A percentile compares a stretch with the other conserved stretches of the same genome.
These are phyloP conservation scores for Skeletonema grethae DNA, from an alignment of 108 stramenopile species.

Conservation along the genomic window DNA sequence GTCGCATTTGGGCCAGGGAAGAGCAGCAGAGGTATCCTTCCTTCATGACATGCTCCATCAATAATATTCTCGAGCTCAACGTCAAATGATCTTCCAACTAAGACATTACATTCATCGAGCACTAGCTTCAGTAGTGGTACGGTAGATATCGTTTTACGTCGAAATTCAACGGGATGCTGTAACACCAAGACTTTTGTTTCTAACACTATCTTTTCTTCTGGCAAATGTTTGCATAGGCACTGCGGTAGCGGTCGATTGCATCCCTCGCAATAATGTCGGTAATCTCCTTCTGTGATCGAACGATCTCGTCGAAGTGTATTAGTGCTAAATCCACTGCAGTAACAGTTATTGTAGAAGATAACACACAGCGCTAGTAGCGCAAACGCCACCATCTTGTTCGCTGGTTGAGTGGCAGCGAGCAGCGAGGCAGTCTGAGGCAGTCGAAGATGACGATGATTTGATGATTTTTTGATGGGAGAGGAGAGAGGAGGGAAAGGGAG, in stretches of 20 bases:
- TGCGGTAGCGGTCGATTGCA: constrained; percentile 35
- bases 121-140: constrained; percentile 54
- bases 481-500: no score
- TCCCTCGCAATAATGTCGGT: constrained; percentile 16
- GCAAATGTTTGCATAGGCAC: constrained; percentile 44
- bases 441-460: no score
- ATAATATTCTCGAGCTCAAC: constrained; percentile 10
- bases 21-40: constrained; percentile 40
- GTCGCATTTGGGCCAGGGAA: constrained; percentile 60
- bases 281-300: not conserved
- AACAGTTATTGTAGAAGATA: not conserved
- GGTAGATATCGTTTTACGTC: constrained; percentile 55
- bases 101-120: constrained; percentile 44
- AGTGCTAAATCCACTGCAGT: not conserved
- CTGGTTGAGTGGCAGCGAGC: no score
- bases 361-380: not conserved
- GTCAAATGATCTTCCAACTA: constrained; percentile 50
- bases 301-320: not conserved
- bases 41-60: constrained; percentile 4
- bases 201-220: constrained; percentile 23
- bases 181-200: constrained; percentile 50
- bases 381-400: not conserved
- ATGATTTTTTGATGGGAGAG: no score
- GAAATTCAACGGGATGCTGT: constrained; percentile 64
- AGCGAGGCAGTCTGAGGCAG: no score